Conservation (phyloP, 495 filamentous ascomycete species). For the Sporormia fimetaria region DNA sequence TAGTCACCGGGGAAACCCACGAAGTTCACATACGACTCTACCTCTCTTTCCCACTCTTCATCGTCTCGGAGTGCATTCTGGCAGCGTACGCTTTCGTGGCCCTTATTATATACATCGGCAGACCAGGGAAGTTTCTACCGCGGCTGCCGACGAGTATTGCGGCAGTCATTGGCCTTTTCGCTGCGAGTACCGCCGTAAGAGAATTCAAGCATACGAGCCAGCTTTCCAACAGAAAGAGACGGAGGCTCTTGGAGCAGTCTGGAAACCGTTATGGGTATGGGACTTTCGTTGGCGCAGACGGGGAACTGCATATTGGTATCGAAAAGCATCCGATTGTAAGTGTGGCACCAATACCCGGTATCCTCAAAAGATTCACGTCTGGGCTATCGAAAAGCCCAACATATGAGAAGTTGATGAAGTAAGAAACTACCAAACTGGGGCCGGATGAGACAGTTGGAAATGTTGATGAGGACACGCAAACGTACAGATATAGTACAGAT, state of each 20-base stretch:
- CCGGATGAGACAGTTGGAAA: too few relatives aligned
- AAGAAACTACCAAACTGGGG: too few relatives aligned
- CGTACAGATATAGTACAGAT: too few relatives aligned
- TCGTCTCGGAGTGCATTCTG: constrained; percentile 29
- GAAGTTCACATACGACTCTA: constrained; percentile 31
- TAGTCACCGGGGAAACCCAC: constrained; percentile 3
- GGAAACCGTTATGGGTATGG: constrained; percentile 35
- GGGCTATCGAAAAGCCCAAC: background rate
- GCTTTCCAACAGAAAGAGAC: constrained; percentile 5
- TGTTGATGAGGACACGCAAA: too few relatives aligned
- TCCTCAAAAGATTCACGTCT: background rate
- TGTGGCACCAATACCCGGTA: too few relatives aligned
- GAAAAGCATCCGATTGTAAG: constrained; percentile 30
- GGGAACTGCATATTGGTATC: constrained; percentile 36
- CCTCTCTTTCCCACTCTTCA: constrained; percentile 29
- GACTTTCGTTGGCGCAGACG: constrained; percentile 35
- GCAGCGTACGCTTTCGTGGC: constrained; percentile 30
- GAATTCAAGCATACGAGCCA: constrained; percentile 5
- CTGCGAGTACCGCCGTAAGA: constrained; percentile 14
- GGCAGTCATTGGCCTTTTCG: constrained; percentile 27
- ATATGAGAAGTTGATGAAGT: too few relatives aligned
- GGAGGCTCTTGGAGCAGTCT: constrained; percentile 3
- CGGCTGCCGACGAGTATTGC: constrained; percentile 36
- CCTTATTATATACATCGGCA: constrained; percentile 28
- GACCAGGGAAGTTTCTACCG: constrained; percentile 29